phyloP scores from a whole-genome alignment of 148 eudicot genomes.

The Bassia scoparia region DNA sequence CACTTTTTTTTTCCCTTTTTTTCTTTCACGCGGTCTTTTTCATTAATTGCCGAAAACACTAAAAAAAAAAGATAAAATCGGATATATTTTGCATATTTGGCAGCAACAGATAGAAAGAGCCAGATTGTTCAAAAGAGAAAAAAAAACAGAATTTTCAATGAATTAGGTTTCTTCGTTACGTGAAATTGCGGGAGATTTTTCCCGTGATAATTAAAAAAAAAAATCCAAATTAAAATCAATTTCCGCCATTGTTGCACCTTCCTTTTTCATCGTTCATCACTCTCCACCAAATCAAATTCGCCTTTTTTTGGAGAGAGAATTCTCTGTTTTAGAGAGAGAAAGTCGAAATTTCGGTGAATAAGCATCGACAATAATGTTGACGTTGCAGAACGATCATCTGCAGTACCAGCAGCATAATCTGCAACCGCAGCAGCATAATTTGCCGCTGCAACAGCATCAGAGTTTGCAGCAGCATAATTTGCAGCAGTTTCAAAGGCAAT shows the following conservation, averaged over 20 bases:
- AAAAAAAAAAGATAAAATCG: background rate
- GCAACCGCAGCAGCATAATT: slow-evolving; percentile 28
- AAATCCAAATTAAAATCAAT: background rate
- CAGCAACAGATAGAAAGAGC: background rate
- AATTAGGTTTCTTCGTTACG: background rate
- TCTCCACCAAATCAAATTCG: background rate
- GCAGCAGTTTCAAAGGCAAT: slow-evolving; percentile 35
- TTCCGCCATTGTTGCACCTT: slow-evolving; percentile 1
- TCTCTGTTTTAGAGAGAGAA: background rate
- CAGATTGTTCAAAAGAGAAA: background rate
- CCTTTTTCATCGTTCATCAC: background rate
- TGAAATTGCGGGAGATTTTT: slow-evolving; percentile 8
- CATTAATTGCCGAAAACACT: background rate
- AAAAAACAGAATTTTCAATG: background rate
- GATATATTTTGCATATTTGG: slow-evolving; percentile 9
- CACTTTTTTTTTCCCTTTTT: too few species aligned
- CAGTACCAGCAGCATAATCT: slow-evolving; percentile 31
- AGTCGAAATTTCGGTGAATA: background rate
- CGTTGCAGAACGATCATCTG: slow-evolving; percentile 56
- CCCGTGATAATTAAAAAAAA: background rate
- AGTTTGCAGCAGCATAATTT: slow-evolving; percentile 23
- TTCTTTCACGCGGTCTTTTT: background rate
- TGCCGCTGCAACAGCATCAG: slow-evolving; percentile 11
- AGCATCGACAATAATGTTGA: slow-evolving; percentile 31
- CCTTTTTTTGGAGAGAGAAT: slow-evolving; percentile 4